Evolutionary conservation across 306 rosid species (phyloP), one percentile per base, ranked within the genome.

Genomic region (Gastrolobium bilobum): DNA sequence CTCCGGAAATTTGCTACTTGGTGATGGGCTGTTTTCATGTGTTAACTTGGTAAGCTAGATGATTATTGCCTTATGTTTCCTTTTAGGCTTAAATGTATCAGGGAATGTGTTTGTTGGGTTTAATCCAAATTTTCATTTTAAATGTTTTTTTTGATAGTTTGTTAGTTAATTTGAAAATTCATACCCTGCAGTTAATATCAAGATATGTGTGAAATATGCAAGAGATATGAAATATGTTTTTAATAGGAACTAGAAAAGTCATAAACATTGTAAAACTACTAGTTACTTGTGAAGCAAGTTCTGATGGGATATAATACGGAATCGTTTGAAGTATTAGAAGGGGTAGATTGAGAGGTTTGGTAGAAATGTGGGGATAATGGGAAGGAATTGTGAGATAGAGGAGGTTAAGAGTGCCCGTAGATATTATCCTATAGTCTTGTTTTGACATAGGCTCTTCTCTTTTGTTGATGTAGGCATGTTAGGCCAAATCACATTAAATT

Each of bases 261-360:
- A 11, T 43, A 8, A 8, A 43, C 11, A 43, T 43, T 10, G 48
- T 43, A 43, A 40, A 40, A 40, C 7, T 7, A 2, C 1, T 43
- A 43, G 48, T 43, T 43, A 11, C 48, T 43, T 6, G 9, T 43
- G 2, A 8, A 43, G 10, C 9, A 20, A 7, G 48, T 43, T 43
- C 48, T 43, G 11, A 7, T 43, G 11, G 6, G 10, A 7, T 43
- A 33, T 14, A 7, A 14, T 38, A 7, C 6, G 69, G 70, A 64
- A 66, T 20, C 9, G 10, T 1, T 43, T n/a, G 3, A 43, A 37
- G 71, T 43, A 42, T 42, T 37, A 10, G 29, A 64, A 14, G 7
- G 31, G 11, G 70, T 64, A 33, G 70, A 39, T 39, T 64, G 35
- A 39, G 69, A 63, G n/a, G 29, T 38, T 39, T 63, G 51, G 34